Evolutionary conservation across 176 grass and related monocot genomes (phyloP), one percentile per base, ranked within the genome.

Genomic region (Tillandsia fasciculata): DNA sequence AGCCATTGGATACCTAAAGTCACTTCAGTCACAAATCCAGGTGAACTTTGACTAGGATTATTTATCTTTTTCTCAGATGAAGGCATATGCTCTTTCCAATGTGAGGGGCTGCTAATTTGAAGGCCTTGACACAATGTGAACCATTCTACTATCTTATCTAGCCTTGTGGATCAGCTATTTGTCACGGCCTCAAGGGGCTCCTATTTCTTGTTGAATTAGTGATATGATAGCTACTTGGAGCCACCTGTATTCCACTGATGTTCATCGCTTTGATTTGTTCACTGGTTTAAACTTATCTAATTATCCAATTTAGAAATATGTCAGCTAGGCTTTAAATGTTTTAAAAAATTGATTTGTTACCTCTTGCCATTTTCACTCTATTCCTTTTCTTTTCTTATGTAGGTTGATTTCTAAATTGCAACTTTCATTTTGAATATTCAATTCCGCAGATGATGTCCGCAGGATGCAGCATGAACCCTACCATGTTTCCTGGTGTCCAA

Each of bases 1-100:
- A 50, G 70, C 77, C 20, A 80, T 80, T 50, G 77, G 29, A 67
- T 80, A 80, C 53, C 22, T 73, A 33, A 80, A 80, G 51, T 73
- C 70, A 49, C 77, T 80, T 66, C 77, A 74, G 63, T 23, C 49
- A 22, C 77, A 67, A 73, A 54, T 80, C 71, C 77, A 80, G 77
- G 77, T 80, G 67, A 7, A 56, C 48, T 67, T 64, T 54, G 52
- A 56, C 12, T 2, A 57, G 33, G 2, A 66, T 1, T 8, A 8
- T 50, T 64, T 26, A 8, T 22, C 48, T 17, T n/a, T 65, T 27
- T 10, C 49, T 15, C 14, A 24, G 33, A 42, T 42, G 33, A 42
- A 59, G 48, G 13, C 6, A n/a, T 64, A 74, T 74, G 33, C 29
- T 63, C 8, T 57, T 15, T 78, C 2, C 15, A 24, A 71, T 63